A percentile compares a stretch with the other conserved stretches of the same genome.
Conservation (phyloP, 257 asterid species). For the Nicotiana noctiflora region DNA sequence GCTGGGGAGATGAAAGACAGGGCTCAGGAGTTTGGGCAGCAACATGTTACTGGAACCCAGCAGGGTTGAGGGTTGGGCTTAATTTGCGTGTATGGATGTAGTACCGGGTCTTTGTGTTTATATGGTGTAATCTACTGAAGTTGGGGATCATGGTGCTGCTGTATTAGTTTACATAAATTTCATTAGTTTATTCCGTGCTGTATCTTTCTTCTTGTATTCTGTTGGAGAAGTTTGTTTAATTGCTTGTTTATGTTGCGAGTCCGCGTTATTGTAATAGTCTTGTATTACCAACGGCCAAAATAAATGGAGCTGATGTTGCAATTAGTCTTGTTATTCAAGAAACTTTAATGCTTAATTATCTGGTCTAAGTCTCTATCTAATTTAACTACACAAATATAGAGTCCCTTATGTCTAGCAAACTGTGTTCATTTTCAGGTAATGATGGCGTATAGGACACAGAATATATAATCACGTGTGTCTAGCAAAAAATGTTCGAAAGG, state of each 20-base stretch:
- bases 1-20: conserved; percentile 64
- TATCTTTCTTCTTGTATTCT: not conserved
- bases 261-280: not conserved
- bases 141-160: no score
- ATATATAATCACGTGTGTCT: no score
- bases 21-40: conserved; percentile 37
- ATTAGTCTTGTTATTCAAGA: not conserved
- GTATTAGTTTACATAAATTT: not conserved
- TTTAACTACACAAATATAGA: no score
- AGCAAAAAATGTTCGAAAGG: no score
- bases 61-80: not conserved
- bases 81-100: no score
- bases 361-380: no score
- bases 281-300: not conserved
- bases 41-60: not conserved
- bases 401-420: no score
- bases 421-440: no score
- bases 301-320: not conserved
- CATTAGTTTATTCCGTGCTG: not conserved
- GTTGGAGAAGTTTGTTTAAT: no score
- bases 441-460: no score
- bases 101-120: no score
- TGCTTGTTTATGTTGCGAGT: not conserved
- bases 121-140: no score
- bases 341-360: not conserved